Conservation (phyloP, 1,284 basidiomycete species). For the Mrakiaceae sp. region DNA sequence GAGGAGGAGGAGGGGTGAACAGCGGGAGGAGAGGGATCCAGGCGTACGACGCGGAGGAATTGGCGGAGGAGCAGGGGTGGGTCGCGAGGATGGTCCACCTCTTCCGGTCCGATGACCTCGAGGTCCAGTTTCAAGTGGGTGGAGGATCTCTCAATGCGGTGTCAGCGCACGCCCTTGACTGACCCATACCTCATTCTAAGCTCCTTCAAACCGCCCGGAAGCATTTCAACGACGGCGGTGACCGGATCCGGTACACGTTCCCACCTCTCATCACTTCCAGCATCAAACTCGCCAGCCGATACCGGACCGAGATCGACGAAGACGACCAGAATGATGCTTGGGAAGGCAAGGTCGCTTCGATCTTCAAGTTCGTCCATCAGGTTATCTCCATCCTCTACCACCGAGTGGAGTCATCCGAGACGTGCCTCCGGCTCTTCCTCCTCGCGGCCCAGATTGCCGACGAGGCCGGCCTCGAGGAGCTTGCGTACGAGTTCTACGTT, state of each 20-base stretch:
- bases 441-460: constrained; percentile 84
- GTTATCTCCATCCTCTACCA: constrained; percentile 80
- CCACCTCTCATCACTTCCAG: constrained; percentile 82
- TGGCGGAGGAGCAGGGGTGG: constrained; percentile 96
- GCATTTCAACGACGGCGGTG: constrained; percentile 80
- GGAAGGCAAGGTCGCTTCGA: constrained; percentile 63
- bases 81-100: constrained; percentile 90
- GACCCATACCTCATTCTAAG: constrained; percentile 35
- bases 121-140: constrained; percentile 73
- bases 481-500: constrained; percentile 90
- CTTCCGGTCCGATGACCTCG: constrained; percentile 70
- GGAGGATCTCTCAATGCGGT: background rate
- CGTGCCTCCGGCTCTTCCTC: constrained; percentile 83
- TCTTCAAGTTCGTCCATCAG: constrained; percentile 86
- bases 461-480: constrained; percentile 82
- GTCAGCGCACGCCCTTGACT: background rate
- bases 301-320: constrained; percentile 52
- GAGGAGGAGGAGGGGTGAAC: constrained; percentile 39
- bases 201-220: constrained; percentile 75
- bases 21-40: constrained; percentile 40
- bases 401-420: constrained; percentile 78
- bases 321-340: constrained; percentile 61
- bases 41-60: constrained; percentile 65
- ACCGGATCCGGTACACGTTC: constrained; percentile 86
- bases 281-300: constrained; percentile 78